phyloP scores from a whole-genome alignment of 257 asterid species.

The Primulina eburnea region DNA sequence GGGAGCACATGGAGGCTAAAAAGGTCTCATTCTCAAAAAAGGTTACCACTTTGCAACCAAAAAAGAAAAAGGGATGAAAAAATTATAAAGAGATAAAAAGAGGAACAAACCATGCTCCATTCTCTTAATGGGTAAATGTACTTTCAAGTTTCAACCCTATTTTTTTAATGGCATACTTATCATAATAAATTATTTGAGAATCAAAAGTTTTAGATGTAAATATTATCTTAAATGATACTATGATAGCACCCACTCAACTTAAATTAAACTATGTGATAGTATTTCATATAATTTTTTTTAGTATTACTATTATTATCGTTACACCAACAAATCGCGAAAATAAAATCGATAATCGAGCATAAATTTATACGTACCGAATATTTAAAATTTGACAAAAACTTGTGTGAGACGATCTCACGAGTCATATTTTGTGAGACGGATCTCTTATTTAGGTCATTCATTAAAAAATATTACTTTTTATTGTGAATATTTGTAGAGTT shows the following conservation, averaged over 20 bases:
- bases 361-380: background rate
- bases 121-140: constrained; percentile 35
- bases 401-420: too few relatives aligned
- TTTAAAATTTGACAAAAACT: too few relatives aligned
- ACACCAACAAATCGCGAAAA: constrained; percentile 6
- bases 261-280: background rate
- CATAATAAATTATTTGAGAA: too few relatives aligned
- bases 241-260: background rate
- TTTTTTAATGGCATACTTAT: constrained; percentile 7
- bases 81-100: constrained; percentile 25
- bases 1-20: constrained; percentile 59
- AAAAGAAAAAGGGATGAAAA: constrained; percentile 34
- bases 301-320: background rate
- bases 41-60: constrained; percentile 46
- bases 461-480: too few relatives aligned
- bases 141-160: constrained; percentile 25
- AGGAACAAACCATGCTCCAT: constrained; percentile 57
- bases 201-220: too few relatives aligned
- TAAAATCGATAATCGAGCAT: background rate
- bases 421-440: too few relatives aligned
- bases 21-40: constrained; percentile 55
- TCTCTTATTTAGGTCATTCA: too few relatives aligned
- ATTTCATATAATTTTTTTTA: background rate
- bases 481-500: too few relatives aligned
- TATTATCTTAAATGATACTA: too few relatives aligned